These are phyloP conservation scores for Phytomonas francai DNA, from an alignment of 208 protist genomes.

Conservation along the genomic window DNA sequence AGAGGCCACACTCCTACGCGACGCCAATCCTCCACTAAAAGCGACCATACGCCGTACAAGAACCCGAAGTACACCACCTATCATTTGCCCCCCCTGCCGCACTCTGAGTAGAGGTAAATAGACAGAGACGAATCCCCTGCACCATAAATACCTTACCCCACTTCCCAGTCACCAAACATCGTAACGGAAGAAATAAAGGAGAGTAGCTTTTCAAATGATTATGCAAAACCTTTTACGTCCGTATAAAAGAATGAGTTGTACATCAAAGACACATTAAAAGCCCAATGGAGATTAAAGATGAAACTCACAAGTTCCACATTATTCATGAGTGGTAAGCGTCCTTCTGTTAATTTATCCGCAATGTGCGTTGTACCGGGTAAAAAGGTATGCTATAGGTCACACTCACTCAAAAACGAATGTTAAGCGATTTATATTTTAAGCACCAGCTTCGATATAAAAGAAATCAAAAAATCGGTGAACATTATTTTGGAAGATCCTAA, in stretches of 20 bases:
- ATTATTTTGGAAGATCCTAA: no score
- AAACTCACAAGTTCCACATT: not conserved
- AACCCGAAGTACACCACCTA: not conserved
- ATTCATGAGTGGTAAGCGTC: not conserved
- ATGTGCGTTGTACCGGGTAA: not conserved
- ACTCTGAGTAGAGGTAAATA: not conserved
- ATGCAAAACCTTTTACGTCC: not conserved
- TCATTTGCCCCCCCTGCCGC: not conserved
- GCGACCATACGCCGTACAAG: not conserved
- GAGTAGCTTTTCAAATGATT: not conserved
- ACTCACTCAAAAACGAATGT: no score
- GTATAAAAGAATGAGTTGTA: not conserved
- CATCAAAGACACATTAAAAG: not conserved
- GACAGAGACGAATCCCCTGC: not conserved
- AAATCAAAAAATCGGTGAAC: no score
- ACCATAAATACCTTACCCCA: not conserved
- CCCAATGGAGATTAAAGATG: not conserved
- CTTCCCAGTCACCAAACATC: not conserved
- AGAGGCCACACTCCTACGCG: not conserved
- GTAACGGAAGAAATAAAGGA: not conserved
- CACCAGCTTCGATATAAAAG: no score
- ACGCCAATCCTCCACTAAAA: not conserved
- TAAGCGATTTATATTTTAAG: no score
- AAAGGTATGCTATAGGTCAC: not conserved
- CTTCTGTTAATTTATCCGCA: not conserved